phyloP scores from a whole-genome alignment of 164 flowering plant species.

The Echeveria elegans region DNA sequence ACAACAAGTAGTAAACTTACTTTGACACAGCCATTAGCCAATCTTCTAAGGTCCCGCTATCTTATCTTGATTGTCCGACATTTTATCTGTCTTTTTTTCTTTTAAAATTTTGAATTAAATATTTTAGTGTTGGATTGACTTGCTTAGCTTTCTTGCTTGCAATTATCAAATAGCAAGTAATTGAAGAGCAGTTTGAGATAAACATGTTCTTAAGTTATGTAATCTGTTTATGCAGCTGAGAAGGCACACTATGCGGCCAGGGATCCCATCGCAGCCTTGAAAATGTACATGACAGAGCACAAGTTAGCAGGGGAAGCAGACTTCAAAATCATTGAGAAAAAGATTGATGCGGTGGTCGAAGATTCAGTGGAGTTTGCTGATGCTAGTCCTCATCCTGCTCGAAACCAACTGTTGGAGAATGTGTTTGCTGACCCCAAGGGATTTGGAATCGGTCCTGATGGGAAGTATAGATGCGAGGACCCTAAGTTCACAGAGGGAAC shows the following conservation, averaged over 20 bases:
- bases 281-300: constrained; percentile 69
- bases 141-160: background rate
- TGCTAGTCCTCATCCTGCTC: constrained; percentile 38
- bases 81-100: too few species aligned
- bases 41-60: too few species aligned
- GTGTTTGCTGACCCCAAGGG: constrained; percentile 70
- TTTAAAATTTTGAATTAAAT: too few species aligned
- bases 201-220: background rate
- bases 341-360: constrained; percentile 56
- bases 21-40: too few species aligned
- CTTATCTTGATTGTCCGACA: too few species aligned
- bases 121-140: too few species aligned
- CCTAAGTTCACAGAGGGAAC: constrained; percentile 92
- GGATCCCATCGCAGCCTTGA: constrained; percentile 76
- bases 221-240: constrained; percentile 50
- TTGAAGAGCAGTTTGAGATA: background rate
- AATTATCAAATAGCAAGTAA: constrained; percentile 19
- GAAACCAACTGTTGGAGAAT: constrained; percentile 53
- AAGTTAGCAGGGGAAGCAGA: constrained; percentile 65
- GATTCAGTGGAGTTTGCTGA: constrained; percentile 65
- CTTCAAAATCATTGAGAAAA: constrained; percentile 69
- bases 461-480: constrained; percentile 84
- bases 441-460: constrained; percentile 79
- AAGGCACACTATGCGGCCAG: constrained; percentile 75
- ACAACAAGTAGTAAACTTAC: too few species aligned